These are phyloP conservation scores for Amaranthus cruentus DNA, from an alignment of 148 eudicot genomes.

Conservation along the genomic window DNA sequence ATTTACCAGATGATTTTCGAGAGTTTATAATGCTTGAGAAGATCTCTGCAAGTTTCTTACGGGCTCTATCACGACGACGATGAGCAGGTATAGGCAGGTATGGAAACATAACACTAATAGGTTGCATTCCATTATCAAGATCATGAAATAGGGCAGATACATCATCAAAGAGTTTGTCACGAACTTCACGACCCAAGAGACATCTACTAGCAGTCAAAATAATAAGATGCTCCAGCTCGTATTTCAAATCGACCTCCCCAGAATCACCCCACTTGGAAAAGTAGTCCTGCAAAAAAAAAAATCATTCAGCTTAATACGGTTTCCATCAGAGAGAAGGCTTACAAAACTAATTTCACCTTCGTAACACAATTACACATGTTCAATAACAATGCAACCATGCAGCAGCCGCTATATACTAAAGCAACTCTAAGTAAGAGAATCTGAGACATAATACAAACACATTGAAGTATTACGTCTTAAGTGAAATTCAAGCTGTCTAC, in stretches of 20 bases:
- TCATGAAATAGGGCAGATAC: constrained; percentile 94
- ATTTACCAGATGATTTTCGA: constrained; percentile 60
- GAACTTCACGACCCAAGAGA: constrained; percentile 85
- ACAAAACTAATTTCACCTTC: neutral
- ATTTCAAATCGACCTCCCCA: constrained; percentile 87
- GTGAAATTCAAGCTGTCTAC: neutral
- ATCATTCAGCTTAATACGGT: neutral
- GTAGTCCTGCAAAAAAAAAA: constrained; percentile 46
- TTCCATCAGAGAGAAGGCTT: neutral
- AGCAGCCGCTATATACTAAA: neutral
- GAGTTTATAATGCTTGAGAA: constrained; percentile 60
- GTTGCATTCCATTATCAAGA: constrained; percentile 89
- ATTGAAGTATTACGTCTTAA: too few relatives aligned
- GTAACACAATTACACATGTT: too few relatives aligned
- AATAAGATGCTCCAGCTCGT: constrained; percentile 90
- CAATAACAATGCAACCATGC: neutral
- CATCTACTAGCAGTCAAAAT: constrained; percentile 93
- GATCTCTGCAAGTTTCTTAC: constrained; percentile 66
- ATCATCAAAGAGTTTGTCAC: constrained; percentile 88
- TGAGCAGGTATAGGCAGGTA: constrained; percentile 96
- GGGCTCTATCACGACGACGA: constrained; percentile 73
- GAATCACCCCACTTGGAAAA: constrained; percentile 95
- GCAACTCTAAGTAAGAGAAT: neutral
- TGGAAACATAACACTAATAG: constrained; percentile 87
- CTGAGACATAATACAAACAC: neutral